phyloP scores from a whole-genome alignment of 768 basidiomycete species.

The Tulasnella calospora region DNA sequence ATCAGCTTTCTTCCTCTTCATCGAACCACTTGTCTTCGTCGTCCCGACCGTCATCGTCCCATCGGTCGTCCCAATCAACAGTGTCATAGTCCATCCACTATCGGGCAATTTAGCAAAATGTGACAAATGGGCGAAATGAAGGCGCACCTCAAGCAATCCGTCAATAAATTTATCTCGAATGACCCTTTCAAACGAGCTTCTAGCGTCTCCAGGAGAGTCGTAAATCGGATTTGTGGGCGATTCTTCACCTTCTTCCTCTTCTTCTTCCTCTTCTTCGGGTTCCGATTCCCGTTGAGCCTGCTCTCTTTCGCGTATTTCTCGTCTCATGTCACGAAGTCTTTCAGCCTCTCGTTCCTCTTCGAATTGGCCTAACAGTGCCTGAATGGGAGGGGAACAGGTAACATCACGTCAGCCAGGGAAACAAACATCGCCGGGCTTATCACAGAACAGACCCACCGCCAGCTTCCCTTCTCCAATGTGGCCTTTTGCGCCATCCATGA shows the following conservation, averaged over 20 bases:
- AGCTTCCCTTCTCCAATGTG: conserved; percentile 22
- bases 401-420: neutral
- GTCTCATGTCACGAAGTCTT: conserved; percentile 47
- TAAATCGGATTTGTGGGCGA: neutral
- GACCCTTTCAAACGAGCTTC: conserved; percentile 25
- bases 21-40: conserved; percentile 31
- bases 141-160: conserved; percentile 27
- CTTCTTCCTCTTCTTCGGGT: conserved; percentile 63
- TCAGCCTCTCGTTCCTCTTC: conserved; percentile 76
- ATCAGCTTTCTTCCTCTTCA: conserved; percentile 29
- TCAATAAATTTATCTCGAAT: conserved; percentile 28
- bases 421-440: neutral
- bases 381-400: conserved; percentile 8
- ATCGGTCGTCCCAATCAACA: conserved; percentile 29
- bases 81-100: conserved; percentile 29
- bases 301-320: conserved; percentile 37
- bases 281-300: conserved; percentile 38
- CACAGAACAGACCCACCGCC: conserved; percentile 1
- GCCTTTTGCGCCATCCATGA: conserved; percentile 47
- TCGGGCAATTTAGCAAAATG: neutral
- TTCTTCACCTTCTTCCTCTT: conserved; percentile 39
- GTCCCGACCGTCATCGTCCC: conserved; percentile 27
- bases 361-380: conserved; percentile 56
- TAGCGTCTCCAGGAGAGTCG: conserved; percentile 24
- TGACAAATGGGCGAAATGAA: neutral